These are phyloP conservation scores for Colletotrichum cordylinicola DNA, from an alignment of 2,329 filamentous ascomycete genomes.

Conservation along the genomic window DNA sequence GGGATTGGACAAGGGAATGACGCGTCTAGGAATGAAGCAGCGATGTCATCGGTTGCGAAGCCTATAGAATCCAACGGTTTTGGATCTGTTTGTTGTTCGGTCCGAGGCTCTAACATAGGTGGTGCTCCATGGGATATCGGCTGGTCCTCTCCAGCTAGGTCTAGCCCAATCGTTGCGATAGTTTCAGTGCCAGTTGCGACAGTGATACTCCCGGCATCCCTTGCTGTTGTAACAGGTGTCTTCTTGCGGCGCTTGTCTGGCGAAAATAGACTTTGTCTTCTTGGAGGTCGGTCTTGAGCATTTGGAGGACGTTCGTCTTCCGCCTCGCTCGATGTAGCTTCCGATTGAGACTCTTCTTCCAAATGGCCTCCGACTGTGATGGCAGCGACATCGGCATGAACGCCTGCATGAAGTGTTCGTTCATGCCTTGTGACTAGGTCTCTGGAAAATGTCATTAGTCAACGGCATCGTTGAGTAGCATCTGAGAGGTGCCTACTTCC, in stretches of 20 bases:
- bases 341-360: background rate
- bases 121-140: background rate
- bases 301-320: background rate
- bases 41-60: background rate
- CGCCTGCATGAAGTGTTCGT: background rate
- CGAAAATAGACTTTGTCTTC: background rate
- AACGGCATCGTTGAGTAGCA: background rate
- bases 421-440: background rate
- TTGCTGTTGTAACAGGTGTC: background rate
- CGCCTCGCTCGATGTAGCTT: background rate
- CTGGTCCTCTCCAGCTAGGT: background rate
- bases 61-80: background rate
- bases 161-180: background rate
- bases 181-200: background rate
- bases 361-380: background rate
- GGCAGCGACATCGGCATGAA: background rate
- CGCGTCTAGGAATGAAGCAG: background rate
- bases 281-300: background rate
- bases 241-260: background rate
- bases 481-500: background rate
- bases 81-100: background rate
- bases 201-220: background rate
- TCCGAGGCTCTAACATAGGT: background rate
- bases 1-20: background rate
- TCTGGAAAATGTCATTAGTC: background rate